phyloP scores from a whole-genome alignment of 768 basidiomycete genomes.

The Leccinum truebloodii region DNA sequence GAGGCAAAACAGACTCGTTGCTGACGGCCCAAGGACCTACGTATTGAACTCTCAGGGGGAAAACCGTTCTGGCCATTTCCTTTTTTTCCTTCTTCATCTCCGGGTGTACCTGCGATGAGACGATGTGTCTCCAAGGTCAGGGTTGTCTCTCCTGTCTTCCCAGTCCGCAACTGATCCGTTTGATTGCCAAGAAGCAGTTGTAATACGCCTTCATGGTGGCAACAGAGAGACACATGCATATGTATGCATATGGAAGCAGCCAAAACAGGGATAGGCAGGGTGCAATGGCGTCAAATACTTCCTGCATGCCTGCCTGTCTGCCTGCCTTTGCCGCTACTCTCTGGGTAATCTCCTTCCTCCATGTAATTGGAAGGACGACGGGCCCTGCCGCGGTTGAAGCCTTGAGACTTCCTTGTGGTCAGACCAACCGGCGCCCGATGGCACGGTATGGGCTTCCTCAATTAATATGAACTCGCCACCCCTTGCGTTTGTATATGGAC shows the following conservation, averaged over 20 bases:
- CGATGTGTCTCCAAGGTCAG: conserved; percentile 14
- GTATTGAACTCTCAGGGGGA: not conserved
- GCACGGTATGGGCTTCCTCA: conserved; percentile 5
- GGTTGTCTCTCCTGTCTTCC: conserved; percentile 11
- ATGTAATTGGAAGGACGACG: conserved; percentile 3
- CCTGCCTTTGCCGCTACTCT: not conserved
- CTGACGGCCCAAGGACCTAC: conserved; percentile 1
- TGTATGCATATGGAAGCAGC: conserved; percentile 11
- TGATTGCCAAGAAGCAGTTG: not conserved
- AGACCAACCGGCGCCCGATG: conserved; percentile 8
- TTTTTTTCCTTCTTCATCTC: conserved; percentile 24
- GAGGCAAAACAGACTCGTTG: conserved; percentile 6
- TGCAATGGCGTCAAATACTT: not conserved
- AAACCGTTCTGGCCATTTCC: not conserved
- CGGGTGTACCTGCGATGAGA: conserved; percentile 15
- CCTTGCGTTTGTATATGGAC: not conserved
- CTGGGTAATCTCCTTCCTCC: conserved; percentile 15
- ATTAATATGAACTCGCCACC: conserved; percentile 25
- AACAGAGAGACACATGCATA: conserved; percentile 3
- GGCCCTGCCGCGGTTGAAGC: conserved; percentile 22
- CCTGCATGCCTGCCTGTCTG: not conserved
- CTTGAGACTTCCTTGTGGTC: conserved; percentile 29
- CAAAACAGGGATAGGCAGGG: not conserved
- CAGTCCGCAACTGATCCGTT: conserved; percentile 20
- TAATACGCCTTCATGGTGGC: conserved; percentile 16